phyloP scores from a whole-genome alignment of 106 monocot genomes.

The Narthecium ossifragum region DNA sequence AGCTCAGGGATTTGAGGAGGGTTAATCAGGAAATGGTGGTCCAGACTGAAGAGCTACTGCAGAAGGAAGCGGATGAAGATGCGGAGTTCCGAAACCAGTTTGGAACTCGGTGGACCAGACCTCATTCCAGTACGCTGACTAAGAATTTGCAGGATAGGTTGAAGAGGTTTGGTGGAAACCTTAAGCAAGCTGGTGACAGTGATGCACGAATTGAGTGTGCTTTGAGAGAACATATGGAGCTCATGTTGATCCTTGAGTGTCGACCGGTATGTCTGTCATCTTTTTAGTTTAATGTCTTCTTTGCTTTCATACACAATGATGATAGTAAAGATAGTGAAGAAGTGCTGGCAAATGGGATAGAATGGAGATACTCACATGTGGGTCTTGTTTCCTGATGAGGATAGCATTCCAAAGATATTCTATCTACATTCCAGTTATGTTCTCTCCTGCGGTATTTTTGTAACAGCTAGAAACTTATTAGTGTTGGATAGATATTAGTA shows the following conservation, averaged over 20 bases:
- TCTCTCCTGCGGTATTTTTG: too few relatives aligned
- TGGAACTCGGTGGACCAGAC: constrained; percentile 26
- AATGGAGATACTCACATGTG: too few relatives aligned
- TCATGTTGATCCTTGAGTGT: constrained; percentile 27
- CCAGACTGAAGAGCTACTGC: constrained; percentile 32
- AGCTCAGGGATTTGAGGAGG: constrained; percentile 55
- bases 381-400: too few relatives aligned
- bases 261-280: constrained; percentile 16
- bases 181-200: constrained; percentile 32
- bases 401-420: too few relatives aligned
- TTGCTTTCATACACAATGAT: too few relatives aligned
- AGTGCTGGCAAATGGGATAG: too few relatives aligned
- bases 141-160: constrained; percentile 32
- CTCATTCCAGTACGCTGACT: constrained; percentile 28
- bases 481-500: too few relatives aligned
- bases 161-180: constrained; percentile 27
- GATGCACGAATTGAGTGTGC: constrained; percentile 30
- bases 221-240: constrained; percentile 19
- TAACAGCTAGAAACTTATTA: too few relatives aligned
- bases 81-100: constrained; percentile 20
- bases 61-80: constrained; percentile 27
- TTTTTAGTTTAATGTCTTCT: background rate
- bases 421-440: too few relatives aligned
- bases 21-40: constrained; percentile 55
- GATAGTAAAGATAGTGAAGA: too few relatives aligned